Conservation (phyloP, 306 rosid species). For the Cyclanthera cordifolia region DNA sequence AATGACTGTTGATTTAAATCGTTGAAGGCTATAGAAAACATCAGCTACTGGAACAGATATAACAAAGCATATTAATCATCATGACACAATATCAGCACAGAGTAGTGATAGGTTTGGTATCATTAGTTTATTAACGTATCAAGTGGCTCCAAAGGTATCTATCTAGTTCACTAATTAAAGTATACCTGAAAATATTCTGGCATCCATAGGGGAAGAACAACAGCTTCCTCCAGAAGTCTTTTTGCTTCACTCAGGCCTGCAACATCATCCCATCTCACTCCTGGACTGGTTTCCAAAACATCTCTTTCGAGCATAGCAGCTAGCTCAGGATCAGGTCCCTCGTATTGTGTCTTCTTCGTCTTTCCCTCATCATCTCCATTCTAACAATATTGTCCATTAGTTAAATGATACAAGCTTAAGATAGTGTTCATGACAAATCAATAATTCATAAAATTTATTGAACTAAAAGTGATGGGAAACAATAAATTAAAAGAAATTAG, state of each 20-base stretch:
- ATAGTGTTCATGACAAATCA: not conserved
- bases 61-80: not conserved
- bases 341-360: slow-evolving; percentile 60
- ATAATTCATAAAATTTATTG: not conserved
- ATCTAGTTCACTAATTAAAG: slow-evolving; percentile 12
- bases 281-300: slow-evolving; percentile 88
- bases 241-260: slow-evolving; percentile 93
- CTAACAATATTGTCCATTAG: not conserved
- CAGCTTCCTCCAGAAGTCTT: slow-evolving; percentile 96
- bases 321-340: slow-evolving; percentile 97
- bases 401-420: not conserved
- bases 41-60: not conserved
- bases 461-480: not conserved
- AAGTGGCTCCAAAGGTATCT: not conserved
- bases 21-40: not conserved
- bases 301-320: slow-evolving; percentile 99
- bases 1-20: not conserved
- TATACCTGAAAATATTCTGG: slow-evolving; percentile 94
- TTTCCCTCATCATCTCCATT: slow-evolving; percentile 55
- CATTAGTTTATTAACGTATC: not conserved
- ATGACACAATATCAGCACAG: not conserved
- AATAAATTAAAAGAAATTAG: not conserved
- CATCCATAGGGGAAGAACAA: slow-evolving; percentile 97
- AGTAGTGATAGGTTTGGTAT: not conserved
- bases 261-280: slow-evolving; percentile 98